Base-by-base conservation (phyloP, 2,329 filamentous ascomycete genomes). In the Rutstroemia sp. region DNA sequence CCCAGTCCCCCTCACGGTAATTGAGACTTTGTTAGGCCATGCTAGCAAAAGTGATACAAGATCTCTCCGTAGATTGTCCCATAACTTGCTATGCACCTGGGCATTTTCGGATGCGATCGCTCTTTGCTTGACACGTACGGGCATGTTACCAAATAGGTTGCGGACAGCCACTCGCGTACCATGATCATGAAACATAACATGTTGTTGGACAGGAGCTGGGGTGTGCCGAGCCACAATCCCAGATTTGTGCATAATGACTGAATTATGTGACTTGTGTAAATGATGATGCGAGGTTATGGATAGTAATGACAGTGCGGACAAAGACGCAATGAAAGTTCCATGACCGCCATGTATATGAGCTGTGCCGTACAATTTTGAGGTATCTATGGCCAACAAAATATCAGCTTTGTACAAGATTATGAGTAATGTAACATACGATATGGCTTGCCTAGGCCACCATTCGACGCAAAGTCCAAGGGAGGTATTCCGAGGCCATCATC, bases 121-220 rank as follows among this genome's bases (percentile, higher is more conserved):
- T 60, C 91, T 81, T 64, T 91, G 88, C 68, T 94, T 95, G 25
- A 95, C 86, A 14, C 92, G 84, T 12, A 96, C 92, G 0, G 92
- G 91, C 82, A 96, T 89, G 57, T 85, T 87, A 0, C 92, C 91
- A 71, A 96, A 97, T 1, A 96, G 75, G 68, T 96, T 86, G 56
- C 85, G 82, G 5, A 95, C 86, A 0, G 78, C 79, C 2, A 92
- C 83, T 27, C 82, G 80, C 0, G 92, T 96, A 4, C 92, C 92
- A 72, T 89, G 83, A 19, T 74, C 69, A 56, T 78, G 79, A 38
- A 72, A 73, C 8, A 76, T 64, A 6, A 89, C 65, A 48, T 78
- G 75, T 47, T 88, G 79, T 49, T 84, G 79, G 7, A 76, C 70
- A 10, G 78, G 74, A 5, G 83, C 80, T 5, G 88, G 86, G 1